Conservation (phyloP, 2,329 filamentous ascomycete species). For the Simplicillium aogashimaense region DNA sequence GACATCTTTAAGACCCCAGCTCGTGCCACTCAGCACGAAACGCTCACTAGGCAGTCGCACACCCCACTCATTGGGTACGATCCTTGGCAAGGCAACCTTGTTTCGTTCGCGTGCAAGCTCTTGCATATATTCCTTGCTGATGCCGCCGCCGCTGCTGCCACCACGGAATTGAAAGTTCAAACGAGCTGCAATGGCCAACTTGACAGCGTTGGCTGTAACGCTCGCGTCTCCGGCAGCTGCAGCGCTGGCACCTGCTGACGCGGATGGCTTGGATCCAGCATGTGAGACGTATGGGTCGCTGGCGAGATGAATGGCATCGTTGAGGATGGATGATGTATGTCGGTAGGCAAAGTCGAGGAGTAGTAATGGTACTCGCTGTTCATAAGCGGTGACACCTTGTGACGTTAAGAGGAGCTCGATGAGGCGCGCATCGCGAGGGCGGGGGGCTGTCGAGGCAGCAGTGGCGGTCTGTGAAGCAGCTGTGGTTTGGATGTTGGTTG, state of each 20-base stretch:
- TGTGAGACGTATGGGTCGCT: constrained; percentile 57
- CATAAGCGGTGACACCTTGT: constrained; percentile 70
- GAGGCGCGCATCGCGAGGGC: constrained; percentile 69
- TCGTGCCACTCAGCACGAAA: constrained; percentile 56
- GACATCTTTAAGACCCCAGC: constrained; percentile 53
- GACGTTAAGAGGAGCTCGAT: constrained; percentile 72
- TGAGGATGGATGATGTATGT: constrained; percentile 63
- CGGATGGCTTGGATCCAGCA: constrained; percentile 42
- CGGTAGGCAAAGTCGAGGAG: constrained; percentile 83
- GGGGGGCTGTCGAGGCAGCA: constrained; percentile 33
- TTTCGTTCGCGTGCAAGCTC: constrained; percentile 67
- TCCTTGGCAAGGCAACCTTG: constrained; percentile 52
- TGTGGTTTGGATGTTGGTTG: too few relatives aligned
- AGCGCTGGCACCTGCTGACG: constrained; percentile 36
- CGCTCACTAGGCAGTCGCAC: constrained; percentile 56
- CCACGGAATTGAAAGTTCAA: constrained; percentile 60
- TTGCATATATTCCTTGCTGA: constrained; percentile 66
- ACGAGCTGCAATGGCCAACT: constrained; percentile 61
- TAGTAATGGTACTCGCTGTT: constrained; percentile 71
- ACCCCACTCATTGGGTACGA: constrained; percentile 57
- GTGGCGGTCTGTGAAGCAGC: constrained; percentile 10
- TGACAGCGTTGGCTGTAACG: constrained; percentile 58
- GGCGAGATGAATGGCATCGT: constrained; percentile 59
- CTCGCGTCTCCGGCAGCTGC: constrained; percentile 38
- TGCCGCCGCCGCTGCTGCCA: constrained; percentile 39